A percentile compares a stretch with the other conserved stretches of the same genome.
phyloP scores from a whole-genome alignment of 208 protist species.

The Vickermania spadyakhi region DNA sequence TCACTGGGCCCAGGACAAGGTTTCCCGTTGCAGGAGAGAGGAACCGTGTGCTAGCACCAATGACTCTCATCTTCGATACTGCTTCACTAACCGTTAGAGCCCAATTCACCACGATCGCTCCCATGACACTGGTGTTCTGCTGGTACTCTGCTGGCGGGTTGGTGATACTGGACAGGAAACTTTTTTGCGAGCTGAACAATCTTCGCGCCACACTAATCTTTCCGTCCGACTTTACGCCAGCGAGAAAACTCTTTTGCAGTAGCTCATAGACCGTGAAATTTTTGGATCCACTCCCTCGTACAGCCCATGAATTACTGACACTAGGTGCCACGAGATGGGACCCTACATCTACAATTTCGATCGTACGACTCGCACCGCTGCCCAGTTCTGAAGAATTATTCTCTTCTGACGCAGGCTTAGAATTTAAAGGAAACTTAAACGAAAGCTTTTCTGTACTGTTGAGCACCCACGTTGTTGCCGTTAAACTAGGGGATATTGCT shows the following conservation, averaged over 20 bases:
- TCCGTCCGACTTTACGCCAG: background rate
- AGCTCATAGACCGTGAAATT: background rate
- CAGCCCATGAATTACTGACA: constrained; percentile 30
- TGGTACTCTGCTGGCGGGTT: background rate
- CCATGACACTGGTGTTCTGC: background rate
- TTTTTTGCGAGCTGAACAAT: background rate
- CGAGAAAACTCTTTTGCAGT: background rate
- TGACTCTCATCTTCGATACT: background rate
- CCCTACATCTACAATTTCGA: constrained; percentile 35
- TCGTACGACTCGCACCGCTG: background rate
- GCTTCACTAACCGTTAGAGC: background rate
- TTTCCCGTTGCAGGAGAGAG: background rate
- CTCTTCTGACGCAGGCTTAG: constrained; percentile 13
- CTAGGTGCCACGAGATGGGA: constrained; percentile 26
- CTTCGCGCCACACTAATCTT: background rate
- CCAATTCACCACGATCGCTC: background rate
- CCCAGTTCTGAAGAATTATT: background rate
- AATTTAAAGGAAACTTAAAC: constrained; percentile 42
- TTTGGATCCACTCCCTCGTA: constrained; percentile 17
- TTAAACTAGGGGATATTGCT: constrained; percentile 42
- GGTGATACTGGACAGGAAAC: background rate
- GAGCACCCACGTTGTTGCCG: constrained; percentile 68
- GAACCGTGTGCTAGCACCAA: background rate
- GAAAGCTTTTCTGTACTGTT: constrained; percentile 18
- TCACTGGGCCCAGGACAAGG: background rate